Base-by-base conservation (phyloP, 2,329 filamentous ascomycete genomes). In the Knufia fluminis region DNA sequence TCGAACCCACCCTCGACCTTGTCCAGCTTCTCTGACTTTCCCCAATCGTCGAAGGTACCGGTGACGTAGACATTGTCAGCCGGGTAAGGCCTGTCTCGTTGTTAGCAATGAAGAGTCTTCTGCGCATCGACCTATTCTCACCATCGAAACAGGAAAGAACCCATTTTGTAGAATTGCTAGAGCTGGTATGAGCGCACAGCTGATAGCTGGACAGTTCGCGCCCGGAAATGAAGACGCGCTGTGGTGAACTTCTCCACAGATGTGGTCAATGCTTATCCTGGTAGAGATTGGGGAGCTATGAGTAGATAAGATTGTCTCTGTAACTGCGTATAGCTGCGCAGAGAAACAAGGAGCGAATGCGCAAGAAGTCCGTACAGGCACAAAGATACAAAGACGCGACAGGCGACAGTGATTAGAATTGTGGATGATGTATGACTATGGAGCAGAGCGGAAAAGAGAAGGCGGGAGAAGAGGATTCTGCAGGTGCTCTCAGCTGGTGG, bases 21-120 rank as follows among this genome's bases (percentile, higher is more conserved):
- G 42, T 89, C 82, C 51, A 98, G 78, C 72, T 85, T 79, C 66
- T 91, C 79, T 50, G 81, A 88, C 75, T 92, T 91, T 59, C 78
- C 77, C 92, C 92, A 98, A 71, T 87, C 78, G 71, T 97, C 91
- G 66, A 97, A 97, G 55, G 86, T 91, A 65, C 92, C 92, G 35
- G 91, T 97, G 60, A 97, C 92, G 69, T 85, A 91, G 67, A 97
- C 91, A 65, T 94, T 85, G 59, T 82, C 77, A 65, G 86, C 90
- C 60, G 81, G 74, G 67, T 92, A 83, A 64, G 84, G 80, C 91
- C 91, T 96, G 70, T n/a, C 38, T 16, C 10, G 39, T n/a, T n/a
- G 8, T 38, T 32, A 26, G 31, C 23, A 33, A n/a, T 22, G 10
- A 14, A 12, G 8, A 22, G 17, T 9, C n/a, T n/a, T 19, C 14